phyloP scores from a whole-genome alignment of 1,284 basidiomycete genomes.

The Microbotryum violaceum region DNA sequence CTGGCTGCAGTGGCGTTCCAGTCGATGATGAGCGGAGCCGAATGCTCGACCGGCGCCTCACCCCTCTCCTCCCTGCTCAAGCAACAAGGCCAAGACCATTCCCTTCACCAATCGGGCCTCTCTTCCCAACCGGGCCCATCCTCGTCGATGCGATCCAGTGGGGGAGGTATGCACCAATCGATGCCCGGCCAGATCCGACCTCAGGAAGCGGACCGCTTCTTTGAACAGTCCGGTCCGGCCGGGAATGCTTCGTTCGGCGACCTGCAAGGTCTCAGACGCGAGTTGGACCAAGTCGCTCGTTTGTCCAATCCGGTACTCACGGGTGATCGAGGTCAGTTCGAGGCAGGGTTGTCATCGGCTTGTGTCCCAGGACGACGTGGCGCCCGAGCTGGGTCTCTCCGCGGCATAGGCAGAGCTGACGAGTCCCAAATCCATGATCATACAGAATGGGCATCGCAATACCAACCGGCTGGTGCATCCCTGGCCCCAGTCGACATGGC shows the following conservation, averaged over 20 bases:
- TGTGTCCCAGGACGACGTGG: no score
- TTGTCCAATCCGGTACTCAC: constrained; percentile 1
- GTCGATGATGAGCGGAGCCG: constrained; percentile 74
- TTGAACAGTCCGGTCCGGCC: constrained; percentile 10
- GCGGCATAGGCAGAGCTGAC: no score
- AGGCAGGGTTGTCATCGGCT: background rate
- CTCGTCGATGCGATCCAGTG: background rate
- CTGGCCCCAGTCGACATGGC: constrained; percentile 23
- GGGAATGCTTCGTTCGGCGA: constrained; percentile 6
- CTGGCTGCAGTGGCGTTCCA: constrained; percentile 40
- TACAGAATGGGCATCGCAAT: constrained; percentile 30
- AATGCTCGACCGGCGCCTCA: constrained; percentile 77
- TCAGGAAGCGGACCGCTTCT: constrained; percentile 29
- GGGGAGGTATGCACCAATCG: background rate
- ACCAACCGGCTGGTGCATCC: constrained; percentile 10
- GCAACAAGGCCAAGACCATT: constrained; percentile 81
- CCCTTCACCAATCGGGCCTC: constrained; percentile 51
- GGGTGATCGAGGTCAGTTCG: constrained; percentile 15
- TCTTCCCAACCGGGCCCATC: background rate
- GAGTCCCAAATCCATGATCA: no score
- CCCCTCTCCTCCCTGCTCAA: constrained; percentile 85
- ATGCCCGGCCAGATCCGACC: background rate
- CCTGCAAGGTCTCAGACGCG: constrained; percentile 23
- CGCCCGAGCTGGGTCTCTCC: no score
- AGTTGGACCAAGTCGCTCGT: constrained; percentile 20